Evolutionary conservation across 2,329 filamentous ascomycete genomes (phyloP), one percentile per base, ranked within the genome.

Genomic region (Penicillium italicum): DNA sequence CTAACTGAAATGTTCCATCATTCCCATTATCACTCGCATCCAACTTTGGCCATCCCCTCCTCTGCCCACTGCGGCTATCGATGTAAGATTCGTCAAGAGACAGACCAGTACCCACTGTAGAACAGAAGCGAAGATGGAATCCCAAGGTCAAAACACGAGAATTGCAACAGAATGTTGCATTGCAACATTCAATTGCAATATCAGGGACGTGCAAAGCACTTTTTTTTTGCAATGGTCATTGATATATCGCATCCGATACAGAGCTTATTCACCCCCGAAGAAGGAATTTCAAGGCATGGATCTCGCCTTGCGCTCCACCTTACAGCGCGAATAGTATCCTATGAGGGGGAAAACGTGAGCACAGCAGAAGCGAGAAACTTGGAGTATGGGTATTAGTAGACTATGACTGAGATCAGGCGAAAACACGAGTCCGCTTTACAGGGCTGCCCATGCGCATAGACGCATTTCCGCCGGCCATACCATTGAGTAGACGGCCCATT

Each of bases 221-320:
- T 34, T 42, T 45, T 24, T 34, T 42, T 45, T 34, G 30, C 31
- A 40, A 63, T 58, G 53, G 56, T 62, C 5, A 18, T 78, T 71
- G 66, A 78, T 79, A 69, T 79, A 69, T 78, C 77, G 77, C 77
- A 70, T 73, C 75, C 72, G 77, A 79, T 79, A 79, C 77, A 79
- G 77, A 79, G 77, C 77, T 74, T 74, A 74, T 74, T 71, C 70
- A 60, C 61, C 57, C 60, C 62, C 57, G 59, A 60, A 53, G 57
- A 62, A 67, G 65, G 68, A 72, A 74, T 74, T 74, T 76, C 74
- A 78, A 77, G 77, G 76, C 75, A 79, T 77, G 71, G 70, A 71
- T 66, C 77, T 79, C 76, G 74, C 76, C 77, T 78, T 77, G 76
- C 71, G 76, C 77, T 79, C 77, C 76, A 80, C 77, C 77, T 78